phyloP scores from a whole-genome alignment of 352 stramenopile genomes.

The Globisporangium carolinianum region DNA sequence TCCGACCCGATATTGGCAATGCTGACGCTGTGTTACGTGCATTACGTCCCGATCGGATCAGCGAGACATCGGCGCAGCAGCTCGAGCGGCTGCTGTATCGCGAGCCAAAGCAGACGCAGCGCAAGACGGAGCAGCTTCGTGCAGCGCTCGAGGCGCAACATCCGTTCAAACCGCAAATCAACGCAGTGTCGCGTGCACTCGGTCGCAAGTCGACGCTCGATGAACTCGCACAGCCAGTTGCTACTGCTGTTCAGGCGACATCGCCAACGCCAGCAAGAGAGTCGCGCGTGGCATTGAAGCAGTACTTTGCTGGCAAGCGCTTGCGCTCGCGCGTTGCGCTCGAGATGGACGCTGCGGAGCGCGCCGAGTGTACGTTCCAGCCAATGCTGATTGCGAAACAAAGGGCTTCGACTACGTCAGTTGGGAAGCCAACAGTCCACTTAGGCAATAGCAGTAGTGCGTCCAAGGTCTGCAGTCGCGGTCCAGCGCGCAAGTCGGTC shows the following conservation, averaged over 20 bases:
- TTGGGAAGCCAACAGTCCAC: not conserved
- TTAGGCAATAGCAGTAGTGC: constrained; percentile 21
- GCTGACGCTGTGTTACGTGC: constrained; percentile 57
- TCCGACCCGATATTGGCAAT: constrained; percentile 77
- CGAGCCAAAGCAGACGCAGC: constrained; percentile 43
- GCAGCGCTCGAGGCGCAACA: constrained; percentile 53
- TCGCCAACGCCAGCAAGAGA: constrained; percentile 9
- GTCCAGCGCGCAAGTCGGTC: constrained; percentile 13
- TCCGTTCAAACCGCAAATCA: constrained; percentile 75
- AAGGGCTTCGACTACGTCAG: not conserved
- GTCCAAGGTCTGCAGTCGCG: constrained; percentile 28
- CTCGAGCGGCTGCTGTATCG: constrained; percentile 69
- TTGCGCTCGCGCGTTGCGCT: constrained; percentile 62
- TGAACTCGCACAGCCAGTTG: constrained; percentile 32
- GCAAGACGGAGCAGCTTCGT: constrained; percentile 51
- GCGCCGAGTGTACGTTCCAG: constrained; percentile 67
- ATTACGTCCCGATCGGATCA: constrained; percentile 49
- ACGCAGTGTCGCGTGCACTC: constrained; percentile 62
- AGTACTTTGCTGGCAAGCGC: constrained; percentile 60
- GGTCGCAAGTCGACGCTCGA: constrained; percentile 36
- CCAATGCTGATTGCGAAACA: constrained; percentile 31
- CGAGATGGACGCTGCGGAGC: constrained; percentile 58
- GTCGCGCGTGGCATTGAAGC: constrained; percentile 28
- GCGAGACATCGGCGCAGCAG: constrained; percentile 45
- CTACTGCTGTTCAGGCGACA: constrained; percentile 15